Conservation (phyloP, 2,329 filamentous ascomycete species). For the Podosphaera xanthii region DNA sequence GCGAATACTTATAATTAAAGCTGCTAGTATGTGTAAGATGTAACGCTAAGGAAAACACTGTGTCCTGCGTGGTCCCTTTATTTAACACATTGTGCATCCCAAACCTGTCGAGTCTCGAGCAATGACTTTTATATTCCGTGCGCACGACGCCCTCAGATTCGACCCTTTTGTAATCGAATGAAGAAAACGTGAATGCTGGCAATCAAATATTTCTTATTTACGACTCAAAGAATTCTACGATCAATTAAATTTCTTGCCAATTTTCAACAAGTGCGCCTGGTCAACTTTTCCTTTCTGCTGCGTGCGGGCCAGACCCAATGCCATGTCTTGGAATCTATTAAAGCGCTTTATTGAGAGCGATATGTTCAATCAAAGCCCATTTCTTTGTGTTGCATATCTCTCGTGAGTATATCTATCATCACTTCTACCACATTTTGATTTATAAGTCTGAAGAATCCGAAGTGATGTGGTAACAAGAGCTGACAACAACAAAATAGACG, state of each 20-base stretch:
- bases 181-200: not conserved
- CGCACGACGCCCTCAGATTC: not conserved
- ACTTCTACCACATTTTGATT: not conserved
- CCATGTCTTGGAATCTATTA: constrained; percentile 74
- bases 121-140: not conserved
- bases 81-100: not conserved
- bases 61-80: not conserved
- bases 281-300: not conserved
- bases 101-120: not conserved
- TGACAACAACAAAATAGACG: constrained; percentile 27
- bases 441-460: not conserved
- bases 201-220: not conserved
- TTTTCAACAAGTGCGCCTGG: not conserved
- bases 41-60: not conserved
- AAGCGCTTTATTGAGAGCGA: constrained; percentile 83
- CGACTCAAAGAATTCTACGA: not conserved
- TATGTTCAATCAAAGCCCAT: constrained; percentile 80
- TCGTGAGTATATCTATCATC: constrained; percentile 29
- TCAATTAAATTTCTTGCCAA: not conserved
- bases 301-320: constrained; percentile 21
- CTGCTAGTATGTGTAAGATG: not conserved
- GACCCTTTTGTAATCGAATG: not conserved
- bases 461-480: not conserved
- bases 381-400: constrained; percentile 70
- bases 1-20: not conserved